Conservation (phyloP, 768 basidiomycete genomes). For the Sarcodon aspratus region DNA sequence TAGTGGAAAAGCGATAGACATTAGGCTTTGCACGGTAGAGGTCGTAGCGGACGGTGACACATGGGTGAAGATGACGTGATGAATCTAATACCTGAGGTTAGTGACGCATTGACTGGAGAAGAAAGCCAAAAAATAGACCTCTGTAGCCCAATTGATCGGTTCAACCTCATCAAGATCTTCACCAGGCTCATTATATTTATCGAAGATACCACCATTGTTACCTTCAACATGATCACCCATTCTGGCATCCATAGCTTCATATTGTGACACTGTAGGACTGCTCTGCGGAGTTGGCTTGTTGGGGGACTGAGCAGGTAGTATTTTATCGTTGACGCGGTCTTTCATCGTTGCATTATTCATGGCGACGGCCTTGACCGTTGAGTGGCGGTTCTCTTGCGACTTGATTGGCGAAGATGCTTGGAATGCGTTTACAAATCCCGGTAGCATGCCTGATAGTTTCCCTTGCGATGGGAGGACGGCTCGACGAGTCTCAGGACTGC, state of each 20-base stretch:
- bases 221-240: conserved; percentile 14
- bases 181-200: no score
- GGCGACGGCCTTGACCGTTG: background rate
- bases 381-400: no score
- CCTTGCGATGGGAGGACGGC: conserved; percentile 9
- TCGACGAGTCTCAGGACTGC: conserved; percentile 8
- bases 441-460: conserved; percentile 12
- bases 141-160: background rate
- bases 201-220: no score
- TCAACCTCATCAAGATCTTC: background rate
- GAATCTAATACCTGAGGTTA: conserved; percentile 29
- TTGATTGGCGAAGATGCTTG: no score
- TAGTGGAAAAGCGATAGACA: conserved; percentile 22
- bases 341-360: conserved; percentile 11
- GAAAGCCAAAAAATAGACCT: background rate
- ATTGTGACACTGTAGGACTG: conserved; percentile 1
- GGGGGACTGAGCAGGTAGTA: no score
- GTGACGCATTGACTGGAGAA: no score
- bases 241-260: conserved; percentile 8
- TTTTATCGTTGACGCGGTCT: background rate
- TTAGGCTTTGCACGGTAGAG: conserved; percentile 42
- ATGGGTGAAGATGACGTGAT: conserved; percentile 52
- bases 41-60: conserved; percentile 22
- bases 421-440: conserved; percentile 14
- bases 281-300: background rate